Evolutionary conservation across 306 rosid genomes (phyloP).

Genomic region (Datisca glomerata): DNA sequence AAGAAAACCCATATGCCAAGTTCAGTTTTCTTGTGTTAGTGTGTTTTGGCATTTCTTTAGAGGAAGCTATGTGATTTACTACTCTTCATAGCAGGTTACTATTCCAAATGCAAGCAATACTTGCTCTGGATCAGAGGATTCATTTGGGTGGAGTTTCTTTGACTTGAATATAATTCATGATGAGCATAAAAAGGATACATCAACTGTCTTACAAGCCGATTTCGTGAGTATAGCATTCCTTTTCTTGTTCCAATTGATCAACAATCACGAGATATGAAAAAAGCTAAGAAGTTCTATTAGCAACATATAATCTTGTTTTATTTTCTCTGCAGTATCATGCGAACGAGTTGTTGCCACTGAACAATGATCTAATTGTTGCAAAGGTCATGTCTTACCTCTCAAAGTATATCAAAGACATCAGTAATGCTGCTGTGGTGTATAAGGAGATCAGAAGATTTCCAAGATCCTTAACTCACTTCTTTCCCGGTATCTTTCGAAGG

Average conservation of each 20-base stretch:
- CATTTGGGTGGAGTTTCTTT: constrained; percentile 49
- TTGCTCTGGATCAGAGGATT: constrained; percentile 27
- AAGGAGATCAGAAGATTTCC: constrained; percentile 40
- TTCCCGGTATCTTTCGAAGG: constrained; percentile 30
- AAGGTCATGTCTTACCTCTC: constrained; percentile 38
- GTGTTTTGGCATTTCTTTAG: neutral
- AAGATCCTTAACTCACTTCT: constrained; percentile 32
- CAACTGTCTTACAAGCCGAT: constrained; percentile 43
- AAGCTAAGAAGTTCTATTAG: neutral
- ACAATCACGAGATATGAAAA: too few relatives aligned
- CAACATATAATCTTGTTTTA: neutral
- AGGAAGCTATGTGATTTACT: constrained; percentile 5
- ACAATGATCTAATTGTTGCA: constrained; percentile 23
- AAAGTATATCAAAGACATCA: constrained; percentile 28
- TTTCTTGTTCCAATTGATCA: constrained; percentile 4
- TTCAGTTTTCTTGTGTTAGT: neutral
- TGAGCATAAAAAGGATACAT: constrained; percentile 24
- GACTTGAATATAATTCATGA: constrained; percentile 41
- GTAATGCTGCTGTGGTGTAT: constrained; percentile 19
- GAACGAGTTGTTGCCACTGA: constrained; percentile 34
- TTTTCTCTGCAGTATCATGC: constrained; percentile 30
- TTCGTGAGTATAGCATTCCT: constrained; percentile 26
- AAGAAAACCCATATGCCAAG: too few relatives aligned
- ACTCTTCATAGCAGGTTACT: constrained; percentile 26
- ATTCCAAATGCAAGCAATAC: constrained; percentile 41